phyloP scores from a whole-genome alignment of 2,329 filamentous ascomycete species.

The Conoideocrella luteorostrata region DNA sequence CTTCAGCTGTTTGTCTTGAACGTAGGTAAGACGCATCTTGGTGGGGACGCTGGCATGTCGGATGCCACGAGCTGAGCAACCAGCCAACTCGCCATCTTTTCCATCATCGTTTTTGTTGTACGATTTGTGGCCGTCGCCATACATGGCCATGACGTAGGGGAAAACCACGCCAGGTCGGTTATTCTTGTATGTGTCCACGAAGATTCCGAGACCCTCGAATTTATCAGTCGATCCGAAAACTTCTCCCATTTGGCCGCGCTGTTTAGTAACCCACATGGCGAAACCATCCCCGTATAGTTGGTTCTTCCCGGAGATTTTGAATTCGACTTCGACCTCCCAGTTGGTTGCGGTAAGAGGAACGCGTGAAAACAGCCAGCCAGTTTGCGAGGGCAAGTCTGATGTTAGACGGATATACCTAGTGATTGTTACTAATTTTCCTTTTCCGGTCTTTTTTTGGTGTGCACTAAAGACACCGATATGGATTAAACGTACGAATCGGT shows the following conservation, averaged over 20 bases:
- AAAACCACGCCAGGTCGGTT: conserved; percentile 93
- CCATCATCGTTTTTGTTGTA: conserved; percentile 96
- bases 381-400: conserved; percentile 82
- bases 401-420: conserved; percentile 84
- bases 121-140: conserved; percentile 78
- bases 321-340: conserved; percentile 97
- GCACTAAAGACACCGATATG: neutral
- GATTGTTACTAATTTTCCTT: neutral
- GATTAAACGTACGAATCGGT: conserved; percentile 53
- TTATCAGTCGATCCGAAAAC: conserved; percentile 85
- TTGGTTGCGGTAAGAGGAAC: conserved; percentile 95
- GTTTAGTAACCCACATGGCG: conserved; percentile 96
- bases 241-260: conserved; percentile 70
- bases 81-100: conserved; percentile 85
- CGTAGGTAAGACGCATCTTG: conserved; percentile 86
- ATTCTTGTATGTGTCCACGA: conserved; percentile 99
- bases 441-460: neutral
- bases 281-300: conserved; percentile 94
- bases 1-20: conserved; percentile 87
- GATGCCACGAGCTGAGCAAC: conserved; percentile 89
- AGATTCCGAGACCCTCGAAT: conserved; percentile 91
- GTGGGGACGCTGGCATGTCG: conserved; percentile 74
- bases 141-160: conserved; percentile 98
- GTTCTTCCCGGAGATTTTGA: conserved; percentile 84
- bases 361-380: conserved; percentile 88